Evolutionary conservation across 768 basidiomycete genomes (phyloP), one percentile per base, ranked within the genome.

Genomic region (Lactifluus pinguis): DNA sequence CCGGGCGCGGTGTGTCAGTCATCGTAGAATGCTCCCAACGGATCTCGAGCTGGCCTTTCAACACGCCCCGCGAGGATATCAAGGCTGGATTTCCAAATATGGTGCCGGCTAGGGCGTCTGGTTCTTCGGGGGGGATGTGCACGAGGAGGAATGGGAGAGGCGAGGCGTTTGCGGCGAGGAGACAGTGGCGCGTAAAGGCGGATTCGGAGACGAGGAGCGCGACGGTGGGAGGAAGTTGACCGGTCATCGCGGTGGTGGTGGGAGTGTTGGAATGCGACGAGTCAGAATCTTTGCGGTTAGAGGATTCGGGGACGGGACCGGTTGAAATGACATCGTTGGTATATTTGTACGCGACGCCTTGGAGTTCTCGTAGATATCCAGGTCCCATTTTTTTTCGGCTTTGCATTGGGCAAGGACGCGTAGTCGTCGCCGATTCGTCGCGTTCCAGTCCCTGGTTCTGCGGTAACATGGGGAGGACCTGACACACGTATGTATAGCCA

Each of bases 371-470:
- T 0, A 97, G 81, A 66, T 86, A 86, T 29, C 84, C 83, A 2
- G 93, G 92, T 2, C 89, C 80, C 41, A 85, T 71, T 69, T 87
- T 88, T 84, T 86, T 68, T 94, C 90, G 0, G 92, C 92, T 76
- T 97, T 97, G 76, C 94, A 97, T 68, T 95, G 93, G 0, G 80
- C 92, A 25, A 95, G 71, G 10, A 97, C 79, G 55, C 92, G 85
- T 4, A 95, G 67, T 1, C 90, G 78, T 39, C 79, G 74, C 25
- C 83, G 76, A 13, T 47, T 64, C 39, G 49, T 48, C 9, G 47
- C 30, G 7, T 17, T 42, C 41, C 49, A 42, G 4, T n/a, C n/a
- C 11, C 0, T 21, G 17, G 32, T 19, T 52, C 36, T 34, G 30
- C 30, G 14, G 29, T 9, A 17, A 32, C 48, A 8, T 48, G 38